phyloP scores from a whole-genome alignment of 2,329 filamentous ascomycete species.

The Colletotrichum lupini region DNA sequence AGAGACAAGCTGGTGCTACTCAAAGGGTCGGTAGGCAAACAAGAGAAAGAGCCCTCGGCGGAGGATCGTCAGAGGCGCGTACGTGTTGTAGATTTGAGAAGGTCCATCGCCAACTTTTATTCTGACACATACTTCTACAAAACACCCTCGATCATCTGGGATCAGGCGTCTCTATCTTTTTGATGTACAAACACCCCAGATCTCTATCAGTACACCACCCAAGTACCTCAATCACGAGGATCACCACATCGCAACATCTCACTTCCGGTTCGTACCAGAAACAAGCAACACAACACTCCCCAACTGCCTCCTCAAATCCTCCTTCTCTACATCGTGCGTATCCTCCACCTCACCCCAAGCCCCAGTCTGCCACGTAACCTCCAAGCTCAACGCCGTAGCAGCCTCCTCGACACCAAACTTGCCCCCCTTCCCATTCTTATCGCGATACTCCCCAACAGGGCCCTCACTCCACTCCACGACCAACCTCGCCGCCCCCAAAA shows the following conservation, averaged over 20 bases:
- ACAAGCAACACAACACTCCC: slow-evolving; percentile 89
- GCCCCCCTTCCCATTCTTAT: slow-evolving; percentile 36
- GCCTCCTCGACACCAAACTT: slow-evolving; percentile 87
- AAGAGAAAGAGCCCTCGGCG: too few relatives aligned
- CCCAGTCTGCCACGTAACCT: slow-evolving; percentile 89
- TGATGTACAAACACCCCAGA: not conserved
- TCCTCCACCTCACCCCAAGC: slow-evolving; percentile 98
- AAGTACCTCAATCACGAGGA: not conserved
- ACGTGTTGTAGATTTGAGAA: too few relatives aligned
- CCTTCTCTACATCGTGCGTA: slow-evolving; percentile 95
- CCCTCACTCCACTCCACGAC: slow-evolving; percentile 87
- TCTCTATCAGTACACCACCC: not conserved
- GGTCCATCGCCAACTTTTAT: too few relatives aligned
- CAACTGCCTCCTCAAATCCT: slow-evolving; percentile 87
- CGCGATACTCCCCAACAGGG: slow-evolving; percentile 57
- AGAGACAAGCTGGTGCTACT: too few relatives aligned
- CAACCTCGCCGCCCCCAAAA: slow-evolving; percentile 81
- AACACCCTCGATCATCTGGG: too few relatives aligned
- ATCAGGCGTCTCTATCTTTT: not conserved
- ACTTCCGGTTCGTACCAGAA: slow-evolving; percentile 60
- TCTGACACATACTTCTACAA: too few relatives aligned
- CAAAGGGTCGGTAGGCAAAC: too few relatives aligned
- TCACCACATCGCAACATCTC: not conserved
- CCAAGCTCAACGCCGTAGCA: slow-evolving; percentile 79
- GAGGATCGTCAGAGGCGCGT: too few relatives aligned